A percentile compares a stretch with the other conserved stretches of the same genome.
Evolutionary conservation across 129 eudicot species (phyloP).

Genomic region (Lonicera japonica): DNA sequence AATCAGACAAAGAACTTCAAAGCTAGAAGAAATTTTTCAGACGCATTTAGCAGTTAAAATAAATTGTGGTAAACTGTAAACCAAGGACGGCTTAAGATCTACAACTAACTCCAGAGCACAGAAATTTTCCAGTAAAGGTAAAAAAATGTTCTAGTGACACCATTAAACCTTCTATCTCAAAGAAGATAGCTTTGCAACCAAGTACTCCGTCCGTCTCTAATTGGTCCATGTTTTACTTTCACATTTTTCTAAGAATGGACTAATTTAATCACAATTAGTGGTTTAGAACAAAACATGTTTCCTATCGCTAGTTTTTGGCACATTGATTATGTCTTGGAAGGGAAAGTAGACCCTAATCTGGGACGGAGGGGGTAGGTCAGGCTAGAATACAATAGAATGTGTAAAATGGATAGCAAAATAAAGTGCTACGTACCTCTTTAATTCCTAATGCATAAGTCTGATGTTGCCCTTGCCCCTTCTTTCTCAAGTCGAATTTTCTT

Average conservation of each 20-base stretch:
- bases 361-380: no score
- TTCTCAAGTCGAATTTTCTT: constrained; percentile 60
- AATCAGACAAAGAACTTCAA: not conserved
- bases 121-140: not conserved
- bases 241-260: no score
- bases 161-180: not conserved
- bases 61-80: no score
- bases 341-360: no score
- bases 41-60: not conserved
- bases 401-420: not conserved
- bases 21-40: not conserved
- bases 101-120: not conserved
- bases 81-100: not conserved
- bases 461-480: constrained; percentile 84
- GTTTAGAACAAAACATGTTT: no score
- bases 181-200: constrained; percentile 1
- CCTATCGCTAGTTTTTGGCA: no score
- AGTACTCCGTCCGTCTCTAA: no score
- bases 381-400: no score
- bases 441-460: constrained; percentile 96
- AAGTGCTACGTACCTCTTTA: constrained; percentile 61
- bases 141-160: not conserved
- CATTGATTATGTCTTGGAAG: no score
- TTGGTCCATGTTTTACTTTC: no score
- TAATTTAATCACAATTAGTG: no score